Conservation (phyloP, 1,284 basidiomycete species). For the Leccinum angustisporum region DNA sequence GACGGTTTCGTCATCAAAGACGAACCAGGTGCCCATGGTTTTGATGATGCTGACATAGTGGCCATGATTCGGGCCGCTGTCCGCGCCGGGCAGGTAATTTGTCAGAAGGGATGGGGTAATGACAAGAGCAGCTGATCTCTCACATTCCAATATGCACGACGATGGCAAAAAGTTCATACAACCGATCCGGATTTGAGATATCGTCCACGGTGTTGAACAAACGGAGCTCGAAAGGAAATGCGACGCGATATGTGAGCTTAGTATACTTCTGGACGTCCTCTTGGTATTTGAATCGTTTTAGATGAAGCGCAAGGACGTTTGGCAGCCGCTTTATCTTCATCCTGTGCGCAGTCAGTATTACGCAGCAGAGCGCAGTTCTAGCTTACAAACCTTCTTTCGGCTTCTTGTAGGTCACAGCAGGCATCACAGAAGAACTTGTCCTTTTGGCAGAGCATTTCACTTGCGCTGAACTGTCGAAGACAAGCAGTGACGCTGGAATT, state of each 20-base stretch:
- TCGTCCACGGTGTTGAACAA: slow-evolving; percentile 98
- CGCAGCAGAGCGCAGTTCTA: not conserved
- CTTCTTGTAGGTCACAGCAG: slow-evolving; percentile 95
- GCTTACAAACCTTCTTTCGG: slow-evolving; percentile 80
- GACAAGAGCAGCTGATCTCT: slow-evolving; percentile 37
- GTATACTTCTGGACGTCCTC: slow-evolving; percentile 86
- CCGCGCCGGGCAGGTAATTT: slow-evolving; percentile 13
- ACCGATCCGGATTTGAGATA: slow-evolving; percentile 80
- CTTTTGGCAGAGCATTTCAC: slow-evolving; percentile 95
- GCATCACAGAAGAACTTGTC: slow-evolving; percentile 99
- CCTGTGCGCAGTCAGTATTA: slow-evolving; percentile 42
- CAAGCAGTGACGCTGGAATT: slow-evolving; percentile 96
- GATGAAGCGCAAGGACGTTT: slow-evolving; percentile 90
- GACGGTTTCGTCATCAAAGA: slow-evolving; percentile 96
- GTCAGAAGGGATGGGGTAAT: slow-evolving; percentile 15
- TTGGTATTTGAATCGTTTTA: slow-evolving; percentile 98
- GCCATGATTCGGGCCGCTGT: slow-evolving; percentile 91
- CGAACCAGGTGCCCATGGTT: slow-evolving; percentile 81
- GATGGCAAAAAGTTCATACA: slow-evolving; percentile 94
- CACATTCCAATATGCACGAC: slow-evolving; percentile 97
- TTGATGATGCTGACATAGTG: slow-evolving; percentile 97
- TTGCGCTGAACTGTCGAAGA: slow-evolving; percentile 93
- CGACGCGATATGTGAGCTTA: slow-evolving; percentile 94
- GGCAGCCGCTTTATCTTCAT: slow-evolving; percentile 98
- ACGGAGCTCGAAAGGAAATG: slow-evolving; percentile 91